These are phyloP conservation scores for Xylariaceae sp. DNA, from an alignment of 2,329 filamentous ascomycete genomes.

Conservation along the genomic window DNA sequence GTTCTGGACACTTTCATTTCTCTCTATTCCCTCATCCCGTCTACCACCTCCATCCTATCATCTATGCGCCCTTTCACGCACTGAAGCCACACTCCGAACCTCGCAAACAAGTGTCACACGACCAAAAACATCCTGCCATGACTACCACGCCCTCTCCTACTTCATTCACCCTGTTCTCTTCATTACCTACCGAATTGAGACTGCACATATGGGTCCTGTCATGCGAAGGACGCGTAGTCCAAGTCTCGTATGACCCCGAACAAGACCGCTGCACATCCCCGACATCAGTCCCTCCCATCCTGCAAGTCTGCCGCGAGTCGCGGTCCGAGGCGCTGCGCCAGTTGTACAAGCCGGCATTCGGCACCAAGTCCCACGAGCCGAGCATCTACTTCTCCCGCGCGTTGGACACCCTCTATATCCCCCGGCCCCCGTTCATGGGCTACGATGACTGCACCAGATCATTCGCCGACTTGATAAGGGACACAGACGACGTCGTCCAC, in stretches of 20 bases:
- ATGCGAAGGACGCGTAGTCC: slow-evolving; percentile 34
- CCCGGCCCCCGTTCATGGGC: slow-evolving; percentile 35
- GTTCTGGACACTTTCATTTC: too few relatives aligned
- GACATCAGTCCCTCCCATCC: slow-evolving; percentile 35
- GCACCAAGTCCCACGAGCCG: slow-evolving; percentile 28
- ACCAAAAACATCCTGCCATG: neutral
- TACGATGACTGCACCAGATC: slow-evolving; percentile 38
- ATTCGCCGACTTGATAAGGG: slow-evolving; percentile 34
- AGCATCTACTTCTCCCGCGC: slow-evolving; percentile 29
- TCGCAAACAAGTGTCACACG: too few relatives aligned
- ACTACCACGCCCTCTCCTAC: slow-evolving; percentile 20
- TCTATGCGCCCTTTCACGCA: too few relatives aligned
- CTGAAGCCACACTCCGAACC: too few relatives aligned
- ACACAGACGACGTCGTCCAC: slow-evolving; percentile 31
- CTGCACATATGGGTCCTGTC: slow-evolving; percentile 37
- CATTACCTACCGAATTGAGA: slow-evolving; percentile 36
- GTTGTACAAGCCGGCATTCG: slow-evolving; percentile 35
- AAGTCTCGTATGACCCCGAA: slow-evolving; percentile 34
- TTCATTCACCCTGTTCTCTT: slow-evolving; percentile 31
- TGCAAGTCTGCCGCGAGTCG: slow-evolving; percentile 39
- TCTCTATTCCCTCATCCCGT: too few relatives aligned
- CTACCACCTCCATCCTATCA: slow-evolving; percentile 30
- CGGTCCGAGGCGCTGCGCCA: slow-evolving; percentile 36
- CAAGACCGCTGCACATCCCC: slow-evolving; percentile 34
- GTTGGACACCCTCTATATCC: slow-evolving; percentile 35